These are phyloP conservation scores for Chenopodium formosanum DNA, from an alignment of 148 eudicot genomes.

Conservation along the genomic window DNA sequence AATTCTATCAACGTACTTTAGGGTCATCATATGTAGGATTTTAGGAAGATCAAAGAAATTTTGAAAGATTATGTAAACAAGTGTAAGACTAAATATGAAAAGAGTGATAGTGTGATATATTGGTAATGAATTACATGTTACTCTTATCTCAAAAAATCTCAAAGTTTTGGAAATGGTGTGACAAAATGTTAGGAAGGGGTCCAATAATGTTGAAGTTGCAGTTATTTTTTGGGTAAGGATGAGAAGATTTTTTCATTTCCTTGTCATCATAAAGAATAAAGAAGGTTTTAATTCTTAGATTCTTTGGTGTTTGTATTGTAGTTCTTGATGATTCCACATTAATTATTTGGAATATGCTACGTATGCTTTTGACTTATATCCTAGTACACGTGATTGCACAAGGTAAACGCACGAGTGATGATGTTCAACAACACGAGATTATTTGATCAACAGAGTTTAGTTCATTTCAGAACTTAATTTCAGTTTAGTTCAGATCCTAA, in stretches of 20 bases:
- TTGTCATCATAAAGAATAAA: neutral
- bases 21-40: neutral
- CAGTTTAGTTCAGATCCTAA: too few species aligned
- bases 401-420: neutral
- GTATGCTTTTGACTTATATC: neutral
- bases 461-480: too few species aligned
- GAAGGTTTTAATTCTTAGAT: neutral
- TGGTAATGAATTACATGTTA: neutral
- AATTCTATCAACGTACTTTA: neutral
- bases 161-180: neutral
- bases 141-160: neutral
- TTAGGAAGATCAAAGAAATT: too few species aligned
- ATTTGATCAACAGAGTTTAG: too few species aligned
- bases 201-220: neutral
- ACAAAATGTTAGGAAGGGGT: neutral
- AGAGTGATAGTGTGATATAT: neutral
- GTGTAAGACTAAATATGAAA: neutral
- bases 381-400: slow-evolving; percentile 1
- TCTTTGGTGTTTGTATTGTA: neutral
- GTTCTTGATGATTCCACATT: neutral
- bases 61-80: neutral
- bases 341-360: neutral
- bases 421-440: neutral
- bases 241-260: neutral
- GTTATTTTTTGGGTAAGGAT: slow-evolving; percentile 1